Conservation (phyloP, 1,284 basidiomycete species). For the Pascua guehoae region DNA sequence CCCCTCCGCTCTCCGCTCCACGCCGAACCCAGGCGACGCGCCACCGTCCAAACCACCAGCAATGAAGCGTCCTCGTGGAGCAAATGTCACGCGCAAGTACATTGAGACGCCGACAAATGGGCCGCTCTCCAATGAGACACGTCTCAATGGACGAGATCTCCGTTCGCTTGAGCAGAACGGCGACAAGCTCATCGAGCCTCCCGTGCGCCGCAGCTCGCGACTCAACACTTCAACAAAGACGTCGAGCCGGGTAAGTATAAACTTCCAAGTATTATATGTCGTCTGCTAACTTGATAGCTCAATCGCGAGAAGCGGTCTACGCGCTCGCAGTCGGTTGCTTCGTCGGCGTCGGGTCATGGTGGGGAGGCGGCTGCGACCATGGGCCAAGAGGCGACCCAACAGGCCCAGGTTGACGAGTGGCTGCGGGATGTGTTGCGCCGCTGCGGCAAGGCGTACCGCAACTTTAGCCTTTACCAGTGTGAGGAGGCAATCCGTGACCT, state of each 20-base stretch:
- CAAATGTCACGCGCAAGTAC: slow-evolving; percentile 1
- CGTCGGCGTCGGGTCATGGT: slow-evolving; percentile 62
- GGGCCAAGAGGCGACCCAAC: slow-evolving; percentile 58
- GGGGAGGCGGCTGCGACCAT: slow-evolving; percentile 61
- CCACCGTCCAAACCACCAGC: slow-evolving; percentile 37
- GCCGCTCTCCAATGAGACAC: slow-evolving; percentile 17
- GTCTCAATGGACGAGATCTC: slow-evolving; percentile 26
- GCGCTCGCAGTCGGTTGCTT: slow-evolving; percentile 37
- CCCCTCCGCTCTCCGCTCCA: slow-evolving; percentile 23
- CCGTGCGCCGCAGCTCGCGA: slow-evolving; percentile 37
- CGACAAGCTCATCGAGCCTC: slow-evolving; percentile 22
- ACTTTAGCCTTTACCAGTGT: slow-evolving; percentile 71
- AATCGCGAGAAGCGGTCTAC: slow-evolving; percentile 26
- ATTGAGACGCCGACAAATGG: slow-evolving; percentile 9
- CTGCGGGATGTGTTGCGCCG: slow-evolving; percentile 73
- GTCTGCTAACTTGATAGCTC: neutral
- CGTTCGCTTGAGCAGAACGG: slow-evolving; percentile 32
- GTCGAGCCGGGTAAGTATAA: slow-evolving; percentile 9
- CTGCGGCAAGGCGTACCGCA: slow-evolving; percentile 72
- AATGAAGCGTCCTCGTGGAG: slow-evolving; percentile 43
- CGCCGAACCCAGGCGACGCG: slow-evolving; percentile 20
- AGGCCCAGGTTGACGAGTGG: slow-evolving; percentile 73
- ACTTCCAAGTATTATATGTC: neutral
- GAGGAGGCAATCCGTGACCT: slow-evolving; percentile 68
- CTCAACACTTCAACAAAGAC: slow-evolving; percentile 28